These are phyloP conservation scores for Parachaetomium inaequale DNA, from an alignment of 495 filamentous ascomycete genomes.

Conservation along the genomic window DNA sequence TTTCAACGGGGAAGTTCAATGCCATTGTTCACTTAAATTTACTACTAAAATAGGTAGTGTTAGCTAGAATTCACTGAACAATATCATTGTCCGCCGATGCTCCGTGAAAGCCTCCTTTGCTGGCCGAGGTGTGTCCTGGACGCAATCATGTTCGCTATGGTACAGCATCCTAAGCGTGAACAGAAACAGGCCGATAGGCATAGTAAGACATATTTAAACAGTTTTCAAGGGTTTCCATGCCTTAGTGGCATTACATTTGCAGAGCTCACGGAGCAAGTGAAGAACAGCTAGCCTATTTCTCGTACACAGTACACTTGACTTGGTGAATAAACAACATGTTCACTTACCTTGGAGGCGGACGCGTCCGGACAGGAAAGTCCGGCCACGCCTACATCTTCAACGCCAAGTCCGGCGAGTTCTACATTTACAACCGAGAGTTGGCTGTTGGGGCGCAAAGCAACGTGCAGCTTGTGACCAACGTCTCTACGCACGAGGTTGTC, in stretches of 20 bases:
- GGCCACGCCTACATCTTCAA: constrained; percentile 12
- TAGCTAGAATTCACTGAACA: no score
- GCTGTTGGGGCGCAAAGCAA: constrained; percentile 5
- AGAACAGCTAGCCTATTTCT: not conserved
- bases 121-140: no score
- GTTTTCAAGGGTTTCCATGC: no score
- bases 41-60: no score
- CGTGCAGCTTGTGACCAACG: constrained; percentile 12
- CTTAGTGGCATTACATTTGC: not conserved
- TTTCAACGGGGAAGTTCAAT: no score
- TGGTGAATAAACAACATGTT: not conserved
- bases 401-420: not conserved
- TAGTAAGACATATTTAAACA: not conserved
- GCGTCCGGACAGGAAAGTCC: not conserved
- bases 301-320: no score
- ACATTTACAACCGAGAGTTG: constrained; percentile 1
- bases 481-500: constrained; percentile 1
- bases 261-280: not conserved
- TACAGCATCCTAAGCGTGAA: no score
- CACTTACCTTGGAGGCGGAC: not conserved
- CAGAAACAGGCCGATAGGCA: no score
- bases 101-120: no score
- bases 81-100: no score
- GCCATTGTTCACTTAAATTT: no score
- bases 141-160: no score